phyloP scores from a whole-genome alignment of 768 basidiomycete genomes.

The Cystobasidium onofrii region DNA sequence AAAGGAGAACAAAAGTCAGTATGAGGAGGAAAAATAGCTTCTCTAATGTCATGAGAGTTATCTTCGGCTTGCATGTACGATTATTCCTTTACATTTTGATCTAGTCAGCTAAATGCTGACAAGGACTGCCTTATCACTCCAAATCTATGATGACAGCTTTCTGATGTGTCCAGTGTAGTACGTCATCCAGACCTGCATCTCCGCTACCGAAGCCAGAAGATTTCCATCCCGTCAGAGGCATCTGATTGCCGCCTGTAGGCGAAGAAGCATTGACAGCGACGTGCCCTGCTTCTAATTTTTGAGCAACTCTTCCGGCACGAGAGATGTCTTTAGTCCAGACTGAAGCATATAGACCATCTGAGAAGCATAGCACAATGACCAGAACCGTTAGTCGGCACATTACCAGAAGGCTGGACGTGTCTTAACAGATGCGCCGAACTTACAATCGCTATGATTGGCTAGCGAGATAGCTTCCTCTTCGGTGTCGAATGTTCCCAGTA shows the following conservation, averaged over 20 bases:
- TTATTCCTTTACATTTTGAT: no score
- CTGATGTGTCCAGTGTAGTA: not conserved
- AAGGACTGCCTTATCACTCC: not conserved
- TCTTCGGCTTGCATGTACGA: no score
- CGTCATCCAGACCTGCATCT: not conserved
- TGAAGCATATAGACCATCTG: constrained; percentile 21
- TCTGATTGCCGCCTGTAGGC: not conserved
- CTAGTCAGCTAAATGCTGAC: no score
- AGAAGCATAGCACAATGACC: not conserved
- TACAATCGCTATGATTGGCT: constrained; percentile 65
- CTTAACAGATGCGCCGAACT: not conserved
- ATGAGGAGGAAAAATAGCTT: no score
- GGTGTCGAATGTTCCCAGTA: constrained; percentile 63
- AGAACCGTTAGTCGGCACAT: no score
- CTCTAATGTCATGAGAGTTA: no score
- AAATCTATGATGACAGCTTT: not conserved
- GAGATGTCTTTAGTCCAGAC: constrained; percentile 17
- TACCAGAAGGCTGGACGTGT: no score
- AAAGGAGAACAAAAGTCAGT: not conserved
- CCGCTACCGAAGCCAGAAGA: constrained; percentile 1
- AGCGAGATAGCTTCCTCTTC: constrained; percentile 43
- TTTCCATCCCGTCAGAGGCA: not conserved
- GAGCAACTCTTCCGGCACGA: not conserved
- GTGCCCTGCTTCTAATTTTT: constrained; percentile 3
- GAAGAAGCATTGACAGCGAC: constrained; percentile 13